Base-by-base conservation (phyloP, 495 filamentous ascomycete species). In the Daldinia childiae region DNA sequence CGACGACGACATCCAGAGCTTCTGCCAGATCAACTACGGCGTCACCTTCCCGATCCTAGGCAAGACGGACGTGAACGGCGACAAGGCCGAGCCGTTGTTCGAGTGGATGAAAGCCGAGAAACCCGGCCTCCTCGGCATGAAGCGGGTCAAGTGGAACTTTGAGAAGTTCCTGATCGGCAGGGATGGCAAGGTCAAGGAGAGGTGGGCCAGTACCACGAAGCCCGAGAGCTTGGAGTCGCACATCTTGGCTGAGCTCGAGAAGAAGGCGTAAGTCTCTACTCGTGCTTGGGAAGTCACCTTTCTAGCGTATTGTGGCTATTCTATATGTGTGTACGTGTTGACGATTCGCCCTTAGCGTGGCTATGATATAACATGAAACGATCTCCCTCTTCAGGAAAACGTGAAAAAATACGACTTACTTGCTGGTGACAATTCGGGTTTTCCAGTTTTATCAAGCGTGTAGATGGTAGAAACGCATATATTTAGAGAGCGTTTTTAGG, bases 21-120 rank as follows among this genome's bases (percentile, higher is more conserved):
- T 99, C 86, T 97, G 95, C 86, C 89, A 92, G 82, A 32, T 92
- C 74, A 98, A 98, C 87, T 98, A 97, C 82, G 95, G 96, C 77
- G 93, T 98, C 59, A 89, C 86, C 14, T 99, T 99, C 86, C 93
- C 95, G 64, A 84, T 99, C 43, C 83, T 99, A 62, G 89, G 89
- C 77, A 98, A 99, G 87, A 85, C 90, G 39, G 92, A 98, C 54
- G 95, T 99, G 43, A 99, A 99, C 76, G 95, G 95, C 69, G 86
- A 88, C 43, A 82, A 90, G 7, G 93, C 93, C 24, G 87, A 89
- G 62, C 95, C 95, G 1, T 75, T 98, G 41, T 99, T 84, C 79
- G 87, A 91, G 76, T 98, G 92, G 90, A 79, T 99, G 81, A 99
- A 98, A 88, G 84, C 85, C 36, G 84, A 92, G 82, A 88, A 91